Percentiles rank a stretch among this genome's conserved stretches.
Evolutionary conservation across 768 basidiomycete genomes (phyloP).

Genomic region (Boletus insuetus): DNA sequence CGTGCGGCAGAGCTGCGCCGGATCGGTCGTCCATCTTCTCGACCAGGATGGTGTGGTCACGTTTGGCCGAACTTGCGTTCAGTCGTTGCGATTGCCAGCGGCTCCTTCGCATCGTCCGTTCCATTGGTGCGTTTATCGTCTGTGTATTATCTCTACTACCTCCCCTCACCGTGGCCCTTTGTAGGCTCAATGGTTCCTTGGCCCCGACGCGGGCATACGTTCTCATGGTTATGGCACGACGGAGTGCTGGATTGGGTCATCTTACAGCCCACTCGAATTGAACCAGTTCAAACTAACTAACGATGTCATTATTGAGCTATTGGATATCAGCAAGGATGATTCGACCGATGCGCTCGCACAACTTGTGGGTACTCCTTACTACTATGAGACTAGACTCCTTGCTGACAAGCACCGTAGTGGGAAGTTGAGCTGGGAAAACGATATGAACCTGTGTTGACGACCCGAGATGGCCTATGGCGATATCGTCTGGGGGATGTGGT

Average conservation of each 20-base stretch:
- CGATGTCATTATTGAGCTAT: slow-evolving; percentile 10
- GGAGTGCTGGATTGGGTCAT: slow-evolving; percentile 2
- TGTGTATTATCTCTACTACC: too few relatives aligned
- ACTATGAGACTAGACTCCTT: neutral
- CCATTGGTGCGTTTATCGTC: slow-evolving; percentile 4
- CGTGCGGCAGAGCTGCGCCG: slow-evolving; percentile 10
- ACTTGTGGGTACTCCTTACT: neutral
- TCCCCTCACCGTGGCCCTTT: neutral
- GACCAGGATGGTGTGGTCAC: slow-evolving; percentile 9
- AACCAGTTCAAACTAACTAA: slow-evolving; percentile 5
- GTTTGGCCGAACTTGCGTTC: slow-evolving; percentile 12
- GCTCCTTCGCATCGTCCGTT: slow-evolving; percentile 5
- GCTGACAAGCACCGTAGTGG: slow-evolving; percentile 16
- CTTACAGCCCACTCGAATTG: slow-evolving; percentile 5
- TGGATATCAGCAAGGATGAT: slow-evolving; percentile 7
- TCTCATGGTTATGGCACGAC: neutral
- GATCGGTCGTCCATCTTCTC: slow-evolving; percentile 6
- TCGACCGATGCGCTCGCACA: neutral
- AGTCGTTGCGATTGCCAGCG: neutral
- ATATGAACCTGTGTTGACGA: slow-evolving; percentile 19
- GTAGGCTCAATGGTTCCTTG: slow-evolving; percentile 9
- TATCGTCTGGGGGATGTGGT: slow-evolving; percentile 22
- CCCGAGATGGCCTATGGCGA: slow-evolving; percentile 18
- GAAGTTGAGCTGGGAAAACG: slow-evolving; percentile 4
- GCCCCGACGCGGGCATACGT: neutral